A percentile compares a stretch with the other conserved stretches of the same genome.
Evolutionary conservation across 78 protist species (phyloP).

Genomic region (Guillardia theta): DNA sequence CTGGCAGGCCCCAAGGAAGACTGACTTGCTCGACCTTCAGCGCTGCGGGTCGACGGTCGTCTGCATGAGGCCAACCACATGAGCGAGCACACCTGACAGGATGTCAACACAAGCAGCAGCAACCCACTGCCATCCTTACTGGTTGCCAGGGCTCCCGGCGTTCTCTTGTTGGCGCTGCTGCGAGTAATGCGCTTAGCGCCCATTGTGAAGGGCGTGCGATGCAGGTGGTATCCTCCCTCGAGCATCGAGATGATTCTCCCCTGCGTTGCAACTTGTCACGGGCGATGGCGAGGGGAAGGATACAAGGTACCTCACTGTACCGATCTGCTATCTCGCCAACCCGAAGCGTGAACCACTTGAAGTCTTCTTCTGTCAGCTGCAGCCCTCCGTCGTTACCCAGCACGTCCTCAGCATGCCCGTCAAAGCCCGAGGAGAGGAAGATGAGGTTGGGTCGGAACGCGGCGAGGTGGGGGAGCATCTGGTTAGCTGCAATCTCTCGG

Average conservation of each 20-base stretch:
- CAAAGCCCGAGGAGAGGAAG: conserved; percentile 10
- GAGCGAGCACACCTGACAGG: not conserved
- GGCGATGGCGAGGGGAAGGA: not conserved
- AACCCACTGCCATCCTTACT: no score
- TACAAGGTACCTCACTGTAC: not conserved
- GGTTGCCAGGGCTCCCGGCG: no score
- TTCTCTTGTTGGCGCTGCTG: no score
- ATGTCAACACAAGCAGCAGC: no score
- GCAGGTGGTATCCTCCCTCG: conserved; percentile 36
- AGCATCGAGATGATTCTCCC: conserved; percentile 17
- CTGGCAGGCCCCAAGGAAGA: no score
- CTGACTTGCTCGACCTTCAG: no score
- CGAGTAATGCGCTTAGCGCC: no score
- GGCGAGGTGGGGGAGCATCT: not conserved
- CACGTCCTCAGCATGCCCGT: not conserved
- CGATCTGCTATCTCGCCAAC: not conserved
- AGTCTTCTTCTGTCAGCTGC: not conserved
- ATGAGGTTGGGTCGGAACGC: not conserved
- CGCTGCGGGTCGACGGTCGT: no score
- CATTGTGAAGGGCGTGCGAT: no score
- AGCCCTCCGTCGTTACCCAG: not conserved
- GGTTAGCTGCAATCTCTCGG: no score
- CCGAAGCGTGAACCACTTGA: not conserved
- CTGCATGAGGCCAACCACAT: no score
- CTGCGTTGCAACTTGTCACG: not conserved